A percentile compares a stretch with the other conserved stretches of the same genome.
These are phyloP conservation scores for Medicago truncatula DNA, from an alignment of 306 rosid species.

Conservation along the genomic window DNA sequence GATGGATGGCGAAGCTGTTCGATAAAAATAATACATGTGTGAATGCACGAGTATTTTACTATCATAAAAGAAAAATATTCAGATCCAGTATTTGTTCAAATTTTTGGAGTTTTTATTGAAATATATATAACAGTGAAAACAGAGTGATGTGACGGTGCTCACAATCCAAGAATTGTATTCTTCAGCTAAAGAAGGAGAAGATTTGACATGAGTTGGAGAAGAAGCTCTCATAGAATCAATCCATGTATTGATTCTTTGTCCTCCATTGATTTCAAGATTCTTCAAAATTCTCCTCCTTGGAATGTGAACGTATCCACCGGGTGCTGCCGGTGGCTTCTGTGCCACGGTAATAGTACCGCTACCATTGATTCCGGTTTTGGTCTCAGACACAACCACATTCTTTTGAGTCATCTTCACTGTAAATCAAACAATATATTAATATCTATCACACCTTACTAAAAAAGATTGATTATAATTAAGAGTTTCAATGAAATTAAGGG, in stretches of 20 bases:
- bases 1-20: slow-evolving; percentile 80
- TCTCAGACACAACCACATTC: slow-evolving; percentile 63
- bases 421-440: not conserved
- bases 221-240: slow-evolving; percentile 94
- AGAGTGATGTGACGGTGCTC: slow-evolving; percentile 26
- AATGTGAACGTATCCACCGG: slow-evolving; percentile 67
- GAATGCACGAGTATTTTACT: not conserved
- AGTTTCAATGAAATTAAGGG: not conserved
- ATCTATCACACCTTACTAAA: not conserved
- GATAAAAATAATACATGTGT: not conserved
- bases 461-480: not conserved
- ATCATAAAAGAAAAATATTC: not conserved
- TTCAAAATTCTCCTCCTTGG: slow-evolving; percentile 59
- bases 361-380: slow-evolving; percentile 49
- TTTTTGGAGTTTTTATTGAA: no score
- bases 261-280: slow-evolving; percentile 79
- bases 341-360: slow-evolving; percentile 40
- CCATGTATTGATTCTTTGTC: slow-evolving; percentile 72
- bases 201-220: slow-evolving; percentile 73
- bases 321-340: slow-evolving; percentile 62
- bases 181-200: slow-evolving; percentile 59
- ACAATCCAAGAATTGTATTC: slow-evolving; percentile 76
- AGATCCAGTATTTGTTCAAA: slow-evolving; percentile 1
- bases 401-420: slow-evolving; percentile 73
- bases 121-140: not conserved